Base-by-base conservation (phyloP, 83 land plant species). In the Picea mariana region DNA sequence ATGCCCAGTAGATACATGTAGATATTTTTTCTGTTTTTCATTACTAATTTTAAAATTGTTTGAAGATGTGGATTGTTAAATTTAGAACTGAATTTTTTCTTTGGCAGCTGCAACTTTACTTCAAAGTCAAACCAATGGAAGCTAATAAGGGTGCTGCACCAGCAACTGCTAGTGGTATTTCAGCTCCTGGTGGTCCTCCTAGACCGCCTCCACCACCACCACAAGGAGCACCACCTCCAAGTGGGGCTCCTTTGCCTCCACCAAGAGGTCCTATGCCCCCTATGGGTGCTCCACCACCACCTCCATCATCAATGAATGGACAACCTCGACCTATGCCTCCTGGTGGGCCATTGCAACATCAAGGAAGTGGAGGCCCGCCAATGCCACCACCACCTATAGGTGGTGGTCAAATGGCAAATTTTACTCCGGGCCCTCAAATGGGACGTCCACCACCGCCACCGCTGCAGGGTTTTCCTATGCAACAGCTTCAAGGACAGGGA, bases 91-190 rank as follows among this genome's bases (percentile, higher is more conserved):
- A 47, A 5, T 75, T 55, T 47, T 13, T 60, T 65, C 40, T n/a
- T 63, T 26, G 75, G 81, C 96, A 95, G 98, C 79, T 97, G 82
- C 99, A 98, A 77, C 76, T 98, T 38, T 93, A 98, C 81, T 98
- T 96, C 89, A 98, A 93, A 83, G 72, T 83, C 81, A 95, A 92
- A 72, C 92, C 98, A 62, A 87, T 82, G 49, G 99, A 94, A 83
- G 75, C 85, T n/a, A 87, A 78, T 69, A 95, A 90, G 44, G 96
- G 65, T 68, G 79, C 81, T 24, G 68, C 86, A 18, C 81, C 95
- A 20, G 80, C 87, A 49, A 86, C 66, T 67, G 90, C 92, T 17
- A 88, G 84, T 87, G 95, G 92, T 1, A 67, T 88, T 69, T 79
- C 90, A 38, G 86, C 94, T 34, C 89, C 91, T 23, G 85, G 85